Base-by-base conservation (phyloP, 805 yeast genomes). In the Candida ulmi region DNA sequence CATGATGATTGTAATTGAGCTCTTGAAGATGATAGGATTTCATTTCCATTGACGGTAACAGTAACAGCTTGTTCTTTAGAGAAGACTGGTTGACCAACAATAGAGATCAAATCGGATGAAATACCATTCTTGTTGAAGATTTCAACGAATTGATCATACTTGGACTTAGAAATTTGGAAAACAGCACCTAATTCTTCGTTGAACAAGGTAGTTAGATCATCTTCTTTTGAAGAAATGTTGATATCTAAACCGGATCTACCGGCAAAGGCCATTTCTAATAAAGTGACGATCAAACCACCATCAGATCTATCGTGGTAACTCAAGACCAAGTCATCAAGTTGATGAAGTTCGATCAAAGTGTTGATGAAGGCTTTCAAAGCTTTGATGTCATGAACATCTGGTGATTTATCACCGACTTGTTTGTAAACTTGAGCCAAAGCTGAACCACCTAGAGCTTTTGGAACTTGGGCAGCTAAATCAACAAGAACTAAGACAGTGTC, bases 291-390 rank as follows among this genome's bases (percentile, higher is more conserved):
- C 57, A 91, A 70, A 58, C 99, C 99, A 74, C 99, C 99, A 62
- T 93, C 99, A 17, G 96, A 86, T 55, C 91, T 74, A 63, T 93
- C 99, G 59, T 93, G 99, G 67, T 93, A 93, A 4, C 97, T 85
- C 57, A 81, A 71, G 12, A 93, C 90, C 32, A 74, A 44, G 37
- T 76, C 52, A 26, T 53, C 71, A 27, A 60, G 48, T 52, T 75
- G 71, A 60, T 93, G 99, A 55, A 93, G 71, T n/a, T 68, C 72
- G 43, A 82, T 69, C 44, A 87, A 65, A 12, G 95, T 70, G 35
- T 72, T 67, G 57, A 93, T 71, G 67, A 88, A 84, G 17, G 75
- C 68, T 66, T 82, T 85, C 54, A 93, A 71, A 3, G 77, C 44
- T 27, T 59, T 48, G 51, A 79, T 66, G 45, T 83, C 80, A 59